Base-by-base conservation (phyloP, 2,329 filamentous ascomycete species). In the Penicillium sp. region DNA sequence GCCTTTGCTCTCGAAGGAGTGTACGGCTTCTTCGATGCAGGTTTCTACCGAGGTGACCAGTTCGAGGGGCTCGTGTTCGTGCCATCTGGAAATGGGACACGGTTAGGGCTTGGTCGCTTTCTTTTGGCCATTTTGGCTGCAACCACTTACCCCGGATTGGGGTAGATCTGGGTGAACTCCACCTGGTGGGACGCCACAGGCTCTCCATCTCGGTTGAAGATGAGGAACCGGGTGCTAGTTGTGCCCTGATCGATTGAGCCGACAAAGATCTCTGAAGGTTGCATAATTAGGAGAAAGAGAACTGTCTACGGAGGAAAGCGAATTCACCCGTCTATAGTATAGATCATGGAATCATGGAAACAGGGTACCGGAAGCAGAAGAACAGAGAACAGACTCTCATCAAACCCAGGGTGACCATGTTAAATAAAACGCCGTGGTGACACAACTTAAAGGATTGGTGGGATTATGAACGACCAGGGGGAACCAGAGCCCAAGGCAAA, bases 241-340 rank as follows among this genome's bases (percentile, higher is more conserved):
- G 90, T 95, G 44, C 90, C 90, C 65, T 95, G 89, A 66, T 95
- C 90, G 65, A 95, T 91, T 55, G 87, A 88, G 44, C 89, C 90
- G 48, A 95, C 83, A 63, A 88, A 95, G 7, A 48, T 50, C 13
- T 68, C 60, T 28, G 57, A 47, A 15, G 53, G 44, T 25, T 64
- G 56, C 64, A 67, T 67, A 12, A 2, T 41, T 18, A 1, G 15
- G 24, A 42, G 18, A 13, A 8, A 44, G 37, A 15, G 25, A 6
- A 18, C 12, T 3, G 38, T 40, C 38, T 23, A 38, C 7, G 24
- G 38, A 29, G 28, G 20, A 24, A 44, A 29, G 2, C 18, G 12
- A 39, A 32, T 23, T 5, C n/a, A 27, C 18, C n/a, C 6, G n/a
- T 31, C 40, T 42, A 42, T 48, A 3, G 20, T 23, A 23, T 23